Base-by-base conservation (phyloP, 192 early-diverging fungal genomes). In the Rhizophagus sp. region DNA sequence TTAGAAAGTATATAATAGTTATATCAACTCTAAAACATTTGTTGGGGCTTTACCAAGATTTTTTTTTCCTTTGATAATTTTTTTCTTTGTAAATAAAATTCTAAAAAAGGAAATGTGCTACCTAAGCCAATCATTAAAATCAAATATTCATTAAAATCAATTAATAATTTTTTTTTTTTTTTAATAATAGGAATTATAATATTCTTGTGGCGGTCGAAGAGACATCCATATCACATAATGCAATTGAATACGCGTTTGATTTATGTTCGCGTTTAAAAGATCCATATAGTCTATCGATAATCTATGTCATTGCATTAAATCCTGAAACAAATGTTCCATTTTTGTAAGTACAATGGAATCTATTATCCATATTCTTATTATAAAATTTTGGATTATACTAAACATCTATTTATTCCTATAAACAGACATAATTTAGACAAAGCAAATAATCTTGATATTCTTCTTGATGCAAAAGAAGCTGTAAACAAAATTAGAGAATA, bases 361-460 rank as follows among this genome's bases (percentile, higher is more conserved):
- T 19, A 25, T 73, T 73, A 25, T 73, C 34, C 1, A 10, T 39
- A 44, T 19, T 24, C 17, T 34, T n/a, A 44, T 73, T 34, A 73
- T 10, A 15, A 49, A 1, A 24, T 33, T 34, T 41, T 41, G 39
- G 39, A 41, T 41, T 41, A 41, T 41, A 12, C 24, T 57, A 13
- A 75, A 7, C 25, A 19, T 61, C 19, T 73, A 22, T 19, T 25
- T 62, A 47, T 34, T 50, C 41, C 52, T 36, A 33, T 36, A n/a
- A 36, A 57, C 9, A 79, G 78, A 25, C 41, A 52, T 70, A 79
- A 71, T 79, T 41, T 79, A 10, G 78, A 79, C 22, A 65, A 49
- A 70, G 78, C 78, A n/a, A 79, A 71, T 57, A 79, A 79, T 57
- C 39, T 79, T 70, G 78, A 79, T 71, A 79, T 79, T 39, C 49